These are phyloP conservation scores for Atkinsonella texensis DNA, from an alignment of 2,329 filamentous ascomycete genomes.

Conservation along the genomic window DNA sequence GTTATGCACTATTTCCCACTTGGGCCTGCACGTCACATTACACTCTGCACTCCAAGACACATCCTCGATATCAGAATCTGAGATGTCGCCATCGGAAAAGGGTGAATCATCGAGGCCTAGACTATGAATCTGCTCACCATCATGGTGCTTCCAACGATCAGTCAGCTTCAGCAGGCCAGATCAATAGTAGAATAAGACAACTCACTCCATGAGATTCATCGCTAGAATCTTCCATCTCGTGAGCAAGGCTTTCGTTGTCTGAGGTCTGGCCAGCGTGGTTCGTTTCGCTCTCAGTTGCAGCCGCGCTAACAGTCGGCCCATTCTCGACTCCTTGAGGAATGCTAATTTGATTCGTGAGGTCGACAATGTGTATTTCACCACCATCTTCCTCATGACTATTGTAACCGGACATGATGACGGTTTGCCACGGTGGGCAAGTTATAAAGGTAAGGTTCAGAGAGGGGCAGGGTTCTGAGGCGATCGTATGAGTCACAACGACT, in stretches of 20 bases:
- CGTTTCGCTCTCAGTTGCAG: background rate
- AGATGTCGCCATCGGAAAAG: background rate
- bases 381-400: background rate
- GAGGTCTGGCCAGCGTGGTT: background rate
- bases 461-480: too few species aligned
- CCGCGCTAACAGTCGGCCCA: background rate
- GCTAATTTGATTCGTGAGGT: background rate
- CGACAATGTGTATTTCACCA: background rate
- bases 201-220: background rate
- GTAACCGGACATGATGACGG: background rate
- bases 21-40: background rate
- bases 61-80: background rate
- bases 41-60: background rate
- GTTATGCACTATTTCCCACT: background rate
- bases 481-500: too few species aligned
- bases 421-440: background rate
- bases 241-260: background rate
- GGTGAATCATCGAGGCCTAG: background rate
- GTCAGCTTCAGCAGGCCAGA: background rate
- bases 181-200: background rate
- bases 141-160: background rate
- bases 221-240: background rate
- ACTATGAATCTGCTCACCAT: background rate
- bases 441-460: too few species aligned
- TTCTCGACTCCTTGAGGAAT: background rate